Evolutionary conservation across 2,329 filamentous ascomycete genomes (phyloP).

Genomic region (Xylariales sp.): DNA sequence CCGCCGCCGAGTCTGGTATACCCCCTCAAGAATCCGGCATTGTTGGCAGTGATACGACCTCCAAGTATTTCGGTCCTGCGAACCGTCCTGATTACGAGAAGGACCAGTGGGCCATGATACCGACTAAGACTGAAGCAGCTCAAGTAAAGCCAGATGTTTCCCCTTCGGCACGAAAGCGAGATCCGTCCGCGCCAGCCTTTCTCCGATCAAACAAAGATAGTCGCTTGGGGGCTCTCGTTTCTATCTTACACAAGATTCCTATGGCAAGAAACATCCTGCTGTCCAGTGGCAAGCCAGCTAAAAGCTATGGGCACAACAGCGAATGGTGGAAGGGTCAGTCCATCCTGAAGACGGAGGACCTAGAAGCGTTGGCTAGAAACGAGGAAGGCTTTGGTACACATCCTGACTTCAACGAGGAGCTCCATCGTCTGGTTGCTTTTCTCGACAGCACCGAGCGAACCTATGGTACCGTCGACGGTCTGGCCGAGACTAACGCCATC

Average conservation of each 20-base stretch:
- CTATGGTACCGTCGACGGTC: slow-evolving; percentile 50
- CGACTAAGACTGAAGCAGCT: slow-evolving; percentile 25
- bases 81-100: slow-evolving; percentile 51
- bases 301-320: slow-evolving; percentile 49
- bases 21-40: slow-evolving; percentile 48
- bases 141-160: slow-evolving; percentile 30
- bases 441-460: slow-evolving; percentile 56
- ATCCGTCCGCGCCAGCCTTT: slow-evolving; percentile 44
- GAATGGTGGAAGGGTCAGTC: slow-evolving; percentile 59
- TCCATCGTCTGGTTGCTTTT: slow-evolving; percentile 60
- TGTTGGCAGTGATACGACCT: slow-evolving; percentile 31
- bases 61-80: slow-evolving; percentile 56
- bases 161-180: slow-evolving; percentile 41
- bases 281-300: slow-evolving; percentile 32
- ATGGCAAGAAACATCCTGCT: slow-evolving; percentile 52
- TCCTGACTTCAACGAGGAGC: slow-evolving; percentile 44
- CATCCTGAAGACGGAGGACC: slow-evolving; percentile 38
- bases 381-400: slow-evolving; percentile 27
- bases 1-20: slow-evolving; percentile 47
- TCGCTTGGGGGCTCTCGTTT: slow-evolving; percentile 49
- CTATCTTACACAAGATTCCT: slow-evolving; percentile 57
- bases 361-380: slow-evolving; percentile 27
- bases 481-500: slow-evolving; percentile 34
- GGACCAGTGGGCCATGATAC: slow-evolving; percentile 56
- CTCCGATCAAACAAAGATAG: slow-evolving; percentile 35